These are phyloP conservation scores for Leishmania martiniquensis DNA, from an alignment of 208 protist species.

Conservation along the genomic window DNA sequence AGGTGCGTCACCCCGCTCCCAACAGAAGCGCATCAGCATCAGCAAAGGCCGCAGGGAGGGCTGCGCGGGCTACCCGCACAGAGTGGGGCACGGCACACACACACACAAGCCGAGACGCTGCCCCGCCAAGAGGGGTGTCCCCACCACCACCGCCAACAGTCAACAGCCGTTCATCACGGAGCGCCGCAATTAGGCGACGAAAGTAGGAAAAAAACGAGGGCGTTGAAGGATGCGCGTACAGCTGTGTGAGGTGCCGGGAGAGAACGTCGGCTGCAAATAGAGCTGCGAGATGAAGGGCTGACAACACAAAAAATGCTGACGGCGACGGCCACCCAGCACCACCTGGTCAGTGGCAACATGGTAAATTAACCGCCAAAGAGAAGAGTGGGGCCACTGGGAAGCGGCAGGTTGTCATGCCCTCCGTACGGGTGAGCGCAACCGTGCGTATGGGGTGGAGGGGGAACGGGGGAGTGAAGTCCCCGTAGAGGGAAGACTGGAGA, in stretches of 20 bases:
- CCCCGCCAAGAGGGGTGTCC: not conserved
- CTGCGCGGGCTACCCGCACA: not conserved
- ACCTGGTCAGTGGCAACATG: not conserved
- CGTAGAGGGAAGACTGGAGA: not conserved
- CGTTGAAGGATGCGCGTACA: not conserved
- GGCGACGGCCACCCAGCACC: not conserved
- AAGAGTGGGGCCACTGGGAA: not conserved
- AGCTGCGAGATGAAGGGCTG: not conserved
- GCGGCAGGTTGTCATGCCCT: not conserved
- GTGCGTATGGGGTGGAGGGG: not conserved
- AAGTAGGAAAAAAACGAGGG: not conserved
- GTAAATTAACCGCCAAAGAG: constrained; percentile 11
- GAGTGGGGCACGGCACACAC: not conserved
- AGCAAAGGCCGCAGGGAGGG: not conserved
- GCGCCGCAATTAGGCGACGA: too few species aligned
- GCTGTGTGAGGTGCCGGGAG: not conserved
- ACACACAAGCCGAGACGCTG: too few species aligned
- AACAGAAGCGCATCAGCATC: not conserved
- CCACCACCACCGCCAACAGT: too few species aligned
- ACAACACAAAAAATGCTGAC: not conserved
- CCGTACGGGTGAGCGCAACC: not conserved
- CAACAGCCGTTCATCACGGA: not conserved
- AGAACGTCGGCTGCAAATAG: too few species aligned
- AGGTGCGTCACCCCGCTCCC: not conserved
- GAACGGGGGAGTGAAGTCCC: too few species aligned